A percentile compares a stretch with the other conserved stretches of the same genome.
Conservation (phyloP, 176 grass and related monocot genomes). For the Rhipidocladum racemiflorum region DNA sequence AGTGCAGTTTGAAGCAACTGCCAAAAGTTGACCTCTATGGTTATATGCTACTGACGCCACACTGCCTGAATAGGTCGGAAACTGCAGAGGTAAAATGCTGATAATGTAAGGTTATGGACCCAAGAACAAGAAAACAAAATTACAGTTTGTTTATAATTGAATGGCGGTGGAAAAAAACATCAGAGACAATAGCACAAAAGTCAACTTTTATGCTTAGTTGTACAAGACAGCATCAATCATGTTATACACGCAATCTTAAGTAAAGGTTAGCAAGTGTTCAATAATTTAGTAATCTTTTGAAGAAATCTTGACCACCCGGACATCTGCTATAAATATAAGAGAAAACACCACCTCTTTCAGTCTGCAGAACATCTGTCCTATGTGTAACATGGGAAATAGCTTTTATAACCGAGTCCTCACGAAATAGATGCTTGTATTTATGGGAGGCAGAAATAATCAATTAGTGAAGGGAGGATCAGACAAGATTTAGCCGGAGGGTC, state of each 20-base stretch:
- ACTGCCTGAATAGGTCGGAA: slow-evolving; percentile 52
- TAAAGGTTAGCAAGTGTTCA: background rate
- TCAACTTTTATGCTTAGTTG: background rate
- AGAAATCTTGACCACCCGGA: background rate
- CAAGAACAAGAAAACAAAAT: background rate
- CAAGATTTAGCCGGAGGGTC: background rate
- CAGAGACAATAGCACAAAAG: background rate
- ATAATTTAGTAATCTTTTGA: background rate
- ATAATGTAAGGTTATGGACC: background rate
- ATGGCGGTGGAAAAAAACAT: background rate
- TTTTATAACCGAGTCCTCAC: background rate
- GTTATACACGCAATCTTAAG: slow-evolving; percentile 1
- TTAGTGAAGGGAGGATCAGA: background rate
- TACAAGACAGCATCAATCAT: slow-evolving; percentile 20
- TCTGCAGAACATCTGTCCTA: background rate
- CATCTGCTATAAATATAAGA: slow-evolving; percentile 1
- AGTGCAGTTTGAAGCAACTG: slow-evolving; percentile 50
- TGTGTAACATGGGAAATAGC: background rate
- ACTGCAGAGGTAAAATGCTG: slow-evolving; percentile 30
- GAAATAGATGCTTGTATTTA: background rate
- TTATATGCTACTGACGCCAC: slow-evolving; percentile 57
- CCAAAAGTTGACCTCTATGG: slow-evolving; percentile 53
- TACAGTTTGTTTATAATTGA: background rate
- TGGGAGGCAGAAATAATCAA: background rate
- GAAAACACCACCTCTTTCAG: background rate